Base-by-base conservation (phyloP, 257 asterid species). In the Petunia axillaris region DNA sequence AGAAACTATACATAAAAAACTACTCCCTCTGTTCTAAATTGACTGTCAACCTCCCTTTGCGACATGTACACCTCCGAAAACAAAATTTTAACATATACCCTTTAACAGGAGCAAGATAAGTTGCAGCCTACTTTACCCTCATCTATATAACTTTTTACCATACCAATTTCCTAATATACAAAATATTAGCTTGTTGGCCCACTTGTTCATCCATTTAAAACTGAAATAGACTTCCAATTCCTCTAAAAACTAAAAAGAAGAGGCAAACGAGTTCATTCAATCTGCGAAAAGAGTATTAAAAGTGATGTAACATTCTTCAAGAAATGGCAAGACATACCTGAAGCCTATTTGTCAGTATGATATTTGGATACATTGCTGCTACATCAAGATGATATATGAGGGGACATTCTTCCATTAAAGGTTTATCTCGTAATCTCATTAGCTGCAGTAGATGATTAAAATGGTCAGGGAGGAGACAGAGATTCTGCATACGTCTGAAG, bases 351-450 rank as follows among this genome's bases (percentile, higher is more conserved):
- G 99, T 95, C 86, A 95, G 84, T 83, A 95, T 95, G 86, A 95
- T 95, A 89, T 95, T 95, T 70, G 99, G 99, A 83, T 95, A 95
- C 99, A 95, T 95, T 76, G 99, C 99, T 78, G 99, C 99, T 85
- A 95, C 99, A 83, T 95, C 99, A 65, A 95, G 97, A 90, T 95
- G 99, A 85, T 95, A 95, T 84, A 95, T 95, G 81, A 95, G 98
- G 82, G 99, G 99, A 81, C 89, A 89, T 79, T 93, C 99, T 82
- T 93, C 99, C 50, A 91, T 87, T 87, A 85, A 84, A 81, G 99
- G 99, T 59, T 87, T 85, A 83, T 91, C 94, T 82, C 90, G 90
- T 88, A 95, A 84, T 67, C 81, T 86, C 88, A 79, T 84, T 79
- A 95, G 94, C 99, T 95, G 93, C 89, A 90, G 78, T 84, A 60